Evolutionary conservation across 2,329 filamentous ascomycete species (phyloP), one percentile per base, ranked within the genome.

Genomic region (Diplodia sapinea): DNA sequence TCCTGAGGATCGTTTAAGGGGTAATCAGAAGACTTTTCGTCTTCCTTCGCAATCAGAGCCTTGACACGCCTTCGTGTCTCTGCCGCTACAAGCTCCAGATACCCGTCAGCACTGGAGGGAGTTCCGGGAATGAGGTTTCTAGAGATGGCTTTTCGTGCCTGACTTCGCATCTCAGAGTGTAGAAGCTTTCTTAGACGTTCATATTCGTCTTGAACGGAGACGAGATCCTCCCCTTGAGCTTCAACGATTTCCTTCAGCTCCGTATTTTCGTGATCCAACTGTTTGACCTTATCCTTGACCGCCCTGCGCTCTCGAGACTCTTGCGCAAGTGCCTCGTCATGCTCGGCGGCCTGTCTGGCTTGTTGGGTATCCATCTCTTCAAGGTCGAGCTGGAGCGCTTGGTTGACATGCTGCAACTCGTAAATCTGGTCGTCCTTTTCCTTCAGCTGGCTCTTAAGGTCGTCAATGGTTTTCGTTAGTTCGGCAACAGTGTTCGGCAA

Each of bases 121-220:
- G 55, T 54, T 9, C 56, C 40, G 9, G 74, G 66, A 2, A 70
- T 72, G 17, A 76, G 71, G 29, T 75, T 75, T 2, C 75, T 76
- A 17, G 75, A 70, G 4, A 74, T 69, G n/a, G 76, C 69, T 11
- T 72, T 70, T 6, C 74, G 75, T 5, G 77, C 76, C 69, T 81
- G 76, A 23, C 75, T 77, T 51, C 79, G 74, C 38, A 82, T 76
- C 66, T 82, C 80, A 0, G 75, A 73, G 38, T 81, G 75, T 7
- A 82, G 71, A 2, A 83, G 72, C 1, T 77, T 71, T 54, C 79
- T 77, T 69, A 80, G 77, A 31, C 77, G 75, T 43, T 82, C 79
- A 11, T 81, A 70, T 66, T 82, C 78, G 36, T 72, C 75, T 68
- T 79, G 72, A 0, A 74, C 65, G 8, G 70, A 71, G 26, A 72